Evolutionary conservation across 2,329 filamentous ascomycete species (phyloP).

Genomic region (Ophiostoma angusticollis): DNA sequence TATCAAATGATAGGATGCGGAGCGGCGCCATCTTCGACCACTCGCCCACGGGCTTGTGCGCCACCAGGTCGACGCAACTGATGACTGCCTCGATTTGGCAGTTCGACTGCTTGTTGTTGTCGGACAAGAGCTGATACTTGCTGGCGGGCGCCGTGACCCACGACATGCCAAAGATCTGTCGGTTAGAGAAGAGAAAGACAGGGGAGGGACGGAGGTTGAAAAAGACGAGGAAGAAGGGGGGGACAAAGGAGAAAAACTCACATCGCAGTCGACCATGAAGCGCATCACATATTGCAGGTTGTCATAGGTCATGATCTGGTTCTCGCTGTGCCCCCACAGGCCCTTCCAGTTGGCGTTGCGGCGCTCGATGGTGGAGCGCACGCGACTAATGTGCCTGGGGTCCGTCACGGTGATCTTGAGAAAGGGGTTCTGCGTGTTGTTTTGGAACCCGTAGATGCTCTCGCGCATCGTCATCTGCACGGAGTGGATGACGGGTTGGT

Average conservation of each 20-base stretch:
- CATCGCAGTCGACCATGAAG: conserved; percentile 96
- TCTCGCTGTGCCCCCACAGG: conserved; percentile 58
- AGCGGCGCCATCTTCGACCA: conserved; percentile 98
- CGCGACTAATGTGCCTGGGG: conserved; percentile 66
- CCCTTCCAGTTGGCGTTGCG: conserved; percentile 79
- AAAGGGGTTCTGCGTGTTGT: conserved; percentile 82
- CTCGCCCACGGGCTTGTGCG: conserved; percentile 79
- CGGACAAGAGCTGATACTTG: conserved; percentile 58
- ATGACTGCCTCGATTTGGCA: conserved; percentile 92
- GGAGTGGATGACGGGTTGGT: conserved; percentile 59
- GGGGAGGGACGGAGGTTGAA: background rate
- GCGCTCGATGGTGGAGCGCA: conserved; percentile 63
- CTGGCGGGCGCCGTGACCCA: conserved; percentile 79
- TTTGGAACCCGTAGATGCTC: conserved; percentile 88
- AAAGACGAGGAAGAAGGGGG: background rate
- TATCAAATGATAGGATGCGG: conserved; percentile 90
- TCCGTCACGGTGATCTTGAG: conserved; percentile 89
- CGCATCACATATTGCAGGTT: conserved; percentile 88
- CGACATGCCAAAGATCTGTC: conserved; percentile 79
- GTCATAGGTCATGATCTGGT: conserved; percentile 80
- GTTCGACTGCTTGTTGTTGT: conserved; percentile 64
- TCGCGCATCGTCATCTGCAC: conserved; percentile 75
- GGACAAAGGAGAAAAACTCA: conserved; percentile 21
- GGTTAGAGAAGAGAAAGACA: background rate
- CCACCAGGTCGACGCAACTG: conserved; percentile 69